Evolutionary conservation across 305 asterid species (phyloP).

Genomic region (Rubia tinctorum): DNA sequence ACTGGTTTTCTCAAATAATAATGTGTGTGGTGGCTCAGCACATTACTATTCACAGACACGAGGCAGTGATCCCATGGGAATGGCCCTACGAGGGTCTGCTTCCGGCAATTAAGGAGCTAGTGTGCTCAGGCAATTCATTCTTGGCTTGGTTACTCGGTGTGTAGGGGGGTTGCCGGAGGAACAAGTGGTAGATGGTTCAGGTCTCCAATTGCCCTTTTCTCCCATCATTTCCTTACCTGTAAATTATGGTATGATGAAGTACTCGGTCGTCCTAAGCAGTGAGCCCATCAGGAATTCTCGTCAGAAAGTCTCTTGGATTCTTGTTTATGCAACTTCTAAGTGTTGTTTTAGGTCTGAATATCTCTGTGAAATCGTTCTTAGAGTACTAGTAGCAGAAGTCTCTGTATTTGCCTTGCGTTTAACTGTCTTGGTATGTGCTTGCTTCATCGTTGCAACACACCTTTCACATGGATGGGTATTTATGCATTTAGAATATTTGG

Average conservation of each 20-base stretch:
- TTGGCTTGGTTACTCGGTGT: conserved; percentile 75
- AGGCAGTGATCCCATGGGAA: conserved; percentile 33
- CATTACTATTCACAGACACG: conserved; percentile 27
- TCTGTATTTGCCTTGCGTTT: no score
- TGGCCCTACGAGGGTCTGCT: conserved; percentile 37
- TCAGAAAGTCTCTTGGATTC: not conserved
- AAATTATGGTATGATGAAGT: conserved; percentile 21
- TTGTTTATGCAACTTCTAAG: not conserved
- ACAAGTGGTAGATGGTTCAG: conserved; percentile 18
- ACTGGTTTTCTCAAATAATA: conserved; percentile 31
- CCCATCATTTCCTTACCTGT: conserved; percentile 24
- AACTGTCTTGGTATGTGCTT: no score
- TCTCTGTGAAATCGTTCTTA: no score
- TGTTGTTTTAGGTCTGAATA: not conserved
- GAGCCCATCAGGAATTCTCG: not conserved
- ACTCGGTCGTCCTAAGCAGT: conserved; percentile 5
- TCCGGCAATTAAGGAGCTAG: conserved; percentile 40
- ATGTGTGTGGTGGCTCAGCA: conserved; percentile 22
- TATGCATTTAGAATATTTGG: no score
- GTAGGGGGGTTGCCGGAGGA: conserved; percentile 21
- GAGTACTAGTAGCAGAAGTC: no score
- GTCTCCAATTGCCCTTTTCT: conserved; percentile 22
- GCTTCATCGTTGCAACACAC: no score
- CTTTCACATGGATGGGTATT: no score
- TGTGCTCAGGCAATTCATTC: conserved; percentile 38